Percentiles rank a stretch among this genome's conserved stretches.
Conservation (phyloP, 1,284 basidiomycete species). For the Irpex sp. region DNA sequence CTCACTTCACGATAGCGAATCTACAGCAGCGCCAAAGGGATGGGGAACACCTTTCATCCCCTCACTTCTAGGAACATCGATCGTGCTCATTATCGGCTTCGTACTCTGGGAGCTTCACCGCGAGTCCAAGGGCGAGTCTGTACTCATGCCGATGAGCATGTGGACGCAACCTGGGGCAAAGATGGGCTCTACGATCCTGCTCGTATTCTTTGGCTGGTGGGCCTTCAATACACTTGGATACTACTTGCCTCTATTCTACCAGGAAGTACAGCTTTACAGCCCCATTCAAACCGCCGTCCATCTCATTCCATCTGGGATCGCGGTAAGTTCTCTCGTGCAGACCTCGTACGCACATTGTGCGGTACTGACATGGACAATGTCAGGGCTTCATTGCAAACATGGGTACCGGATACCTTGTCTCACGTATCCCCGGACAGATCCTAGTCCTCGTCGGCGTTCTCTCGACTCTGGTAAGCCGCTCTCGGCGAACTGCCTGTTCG, state of each 20-base stretch:
- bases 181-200: slow-evolving; percentile 26
- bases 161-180: slow-evolving; percentile 31
- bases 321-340: slow-evolving; percentile 13
- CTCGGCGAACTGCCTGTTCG: background rate
- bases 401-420: slow-evolving; percentile 26
- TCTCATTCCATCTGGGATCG: slow-evolving; percentile 28
- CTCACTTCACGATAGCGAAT: slow-evolving; percentile 17
- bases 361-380: background rate
- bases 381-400: slow-evolving; percentile 27
- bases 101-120: slow-evolving; percentile 30
- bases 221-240: slow-evolving; percentile 31
- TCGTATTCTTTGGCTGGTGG: slow-evolving; percentile 34
- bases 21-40: slow-evolving; percentile 26
- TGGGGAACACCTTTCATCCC: slow-evolving; percentile 33
- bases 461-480: slow-evolving; percentile 24
- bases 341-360: no score
- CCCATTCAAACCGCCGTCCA: slow-evolving; percentile 30
- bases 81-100: slow-evolving; percentile 27
- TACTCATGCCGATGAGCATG: slow-evolving; percentile 33
- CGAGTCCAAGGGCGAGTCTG: slow-evolving; percentile 25
- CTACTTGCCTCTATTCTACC: slow-evolving; percentile 28
- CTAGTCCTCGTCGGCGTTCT: slow-evolving; percentile 27
- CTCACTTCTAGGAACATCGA: slow-evolving; percentile 25
- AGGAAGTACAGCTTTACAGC: slow-evolving; percentile 28
- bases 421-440: slow-evolving; percentile 24